A percentile compares a stretch with the other conserved stretches of the same genome.
Evolutionary conservation across 2,329 filamentous ascomycete genomes (phyloP).

Genomic region (Amesomyces nigricolor): DNA sequence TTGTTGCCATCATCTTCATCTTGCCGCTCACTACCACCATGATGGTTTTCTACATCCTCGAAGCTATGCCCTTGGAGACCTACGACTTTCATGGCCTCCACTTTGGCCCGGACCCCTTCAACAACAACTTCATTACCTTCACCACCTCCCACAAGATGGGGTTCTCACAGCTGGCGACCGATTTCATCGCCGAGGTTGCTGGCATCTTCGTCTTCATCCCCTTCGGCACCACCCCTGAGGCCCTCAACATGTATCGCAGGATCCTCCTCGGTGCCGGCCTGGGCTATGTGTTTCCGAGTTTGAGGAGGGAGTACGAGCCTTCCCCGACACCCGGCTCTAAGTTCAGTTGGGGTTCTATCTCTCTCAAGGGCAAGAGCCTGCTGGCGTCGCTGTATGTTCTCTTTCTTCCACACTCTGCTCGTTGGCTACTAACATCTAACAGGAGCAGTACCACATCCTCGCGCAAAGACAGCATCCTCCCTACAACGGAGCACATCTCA

Average conservation of each 20-base stretch:
- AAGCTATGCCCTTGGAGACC: constrained; percentile 29
- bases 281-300: constrained; percentile 39
- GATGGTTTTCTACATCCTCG: constrained; percentile 37
- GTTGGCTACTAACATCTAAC: neutral
- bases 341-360: constrained; percentile 17
- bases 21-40: constrained; percentile 43
- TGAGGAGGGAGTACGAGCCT: constrained; percentile 32
- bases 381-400: constrained; percentile 6
- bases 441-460: constrained; percentile 9
- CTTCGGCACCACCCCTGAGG: constrained; percentile 52
- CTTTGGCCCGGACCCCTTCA: constrained; percentile 31
- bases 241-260: constrained; percentile 44
- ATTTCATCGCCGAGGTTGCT: constrained; percentile 45
- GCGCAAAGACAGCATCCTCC: constrained; percentile 20
- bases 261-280: constrained; percentile 38
- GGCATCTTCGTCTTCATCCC: constrained; percentile 46
- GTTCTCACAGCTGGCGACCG: constrained; percentile 40
- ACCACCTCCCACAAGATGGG: constrained; percentile 37
- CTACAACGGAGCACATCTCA: constrained; percentile 18
- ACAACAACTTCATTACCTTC: constrained; percentile 46
- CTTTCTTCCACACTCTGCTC: neutral
- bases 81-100: constrained; percentile 43
- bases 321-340: constrained; percentile 13
- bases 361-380: constrained; percentile 9
- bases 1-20: constrained; percentile 48